Percentiles rank a stretch among this genome's conserved stretches.
Evolutionary conservation across 1,284 basidiomycete genomes (phyloP).

Genomic region (Phylloporus gajari): DNA sequence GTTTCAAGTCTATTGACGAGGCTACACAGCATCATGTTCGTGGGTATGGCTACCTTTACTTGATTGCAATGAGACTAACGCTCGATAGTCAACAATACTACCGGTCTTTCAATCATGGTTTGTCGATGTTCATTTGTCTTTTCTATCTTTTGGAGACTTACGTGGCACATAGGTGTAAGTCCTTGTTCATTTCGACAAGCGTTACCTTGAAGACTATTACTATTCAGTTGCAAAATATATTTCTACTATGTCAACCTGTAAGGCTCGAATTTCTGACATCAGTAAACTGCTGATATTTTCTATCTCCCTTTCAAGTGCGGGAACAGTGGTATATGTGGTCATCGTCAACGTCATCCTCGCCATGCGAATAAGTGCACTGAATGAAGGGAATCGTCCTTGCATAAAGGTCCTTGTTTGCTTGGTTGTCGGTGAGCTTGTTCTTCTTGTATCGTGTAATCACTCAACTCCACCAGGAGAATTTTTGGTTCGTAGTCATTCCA

Average conservation of each 20-base stretch:
- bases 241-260: conserved; percentile 35
- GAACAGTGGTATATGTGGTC: conserved; percentile 29
- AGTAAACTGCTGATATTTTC: neutral
- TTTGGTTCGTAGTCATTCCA: conserved; percentile 19
- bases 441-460: neutral
- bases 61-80: conserved; percentile 2
- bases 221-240: conserved; percentile 32
- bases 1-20: neutral
- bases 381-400: conserved; percentile 9
- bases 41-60: conserved; percentile 17
- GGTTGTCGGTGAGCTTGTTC: conserved; percentile 25
- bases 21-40: conserved; percentile 23
- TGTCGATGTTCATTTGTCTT: conserved; percentile 1
- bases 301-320: conserved; percentile 21
- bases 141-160: neutral
- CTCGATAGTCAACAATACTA: conserved; percentile 31
- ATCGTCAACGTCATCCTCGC: conserved; percentile 35
- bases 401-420: conserved; percentile 22
- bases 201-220: neutral
- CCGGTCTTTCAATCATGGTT: conserved; percentile 29
- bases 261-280: neutral
- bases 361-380: conserved; percentile 28
- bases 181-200: neutral
- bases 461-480: conserved; percentile 22
- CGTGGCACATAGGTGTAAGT: conserved; percentile 29